These are phyloP conservation scores for Spizellomyces punctatus DNA, from an alignment of 192 early-diverging fungal species.

Conservation along the genomic window DNA sequence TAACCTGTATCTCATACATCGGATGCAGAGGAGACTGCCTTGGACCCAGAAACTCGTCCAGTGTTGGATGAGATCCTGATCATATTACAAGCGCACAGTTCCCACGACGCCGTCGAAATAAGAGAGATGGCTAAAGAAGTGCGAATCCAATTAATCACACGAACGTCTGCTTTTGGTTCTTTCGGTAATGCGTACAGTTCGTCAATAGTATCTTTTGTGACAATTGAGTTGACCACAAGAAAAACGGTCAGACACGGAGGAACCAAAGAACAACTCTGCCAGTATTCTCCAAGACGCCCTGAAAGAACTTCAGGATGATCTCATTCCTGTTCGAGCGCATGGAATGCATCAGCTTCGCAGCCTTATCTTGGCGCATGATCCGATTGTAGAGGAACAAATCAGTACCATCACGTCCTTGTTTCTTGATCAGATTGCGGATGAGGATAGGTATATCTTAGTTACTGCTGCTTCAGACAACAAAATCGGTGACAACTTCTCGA, in stretches of 20 bases:
- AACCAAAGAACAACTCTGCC: conserved; percentile 30
- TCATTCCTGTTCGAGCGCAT: conserved; percentile 86
- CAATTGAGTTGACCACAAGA: too few species aligned
- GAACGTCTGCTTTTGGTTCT: background rate
- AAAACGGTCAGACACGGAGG: too few species aligned
- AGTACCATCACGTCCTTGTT: conserved; percentile 75
- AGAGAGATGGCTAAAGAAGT: conserved; percentile 33
- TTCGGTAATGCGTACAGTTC: background rate
- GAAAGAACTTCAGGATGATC: conserved; percentile 72
- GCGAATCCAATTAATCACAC: conserved; percentile 33
- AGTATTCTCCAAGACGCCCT: conserved; percentile 73
- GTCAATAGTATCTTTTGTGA: background rate
- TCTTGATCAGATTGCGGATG: conserved; percentile 72
- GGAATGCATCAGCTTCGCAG: conserved; percentile 81
- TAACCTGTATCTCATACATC: too few species aligned
- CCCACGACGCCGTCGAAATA: conserved; percentile 32
- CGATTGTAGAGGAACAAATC: conserved; percentile 57
- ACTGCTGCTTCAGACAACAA: background rate
- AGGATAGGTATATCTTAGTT: conserved; percentile 63
- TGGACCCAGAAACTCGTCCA: conserved; percentile 8
- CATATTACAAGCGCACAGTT: conserved; percentile 38
- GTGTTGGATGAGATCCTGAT: conserved; percentile 34
- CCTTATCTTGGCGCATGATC: conserved; percentile 75
- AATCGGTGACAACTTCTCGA: conserved; percentile 2
- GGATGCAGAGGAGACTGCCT: background rate